These are phyloP conservation scores for Xylaria hypoxylon DNA, from an alignment of 2,329 filamentous ascomycete genomes.

Conservation along the genomic window DNA sequence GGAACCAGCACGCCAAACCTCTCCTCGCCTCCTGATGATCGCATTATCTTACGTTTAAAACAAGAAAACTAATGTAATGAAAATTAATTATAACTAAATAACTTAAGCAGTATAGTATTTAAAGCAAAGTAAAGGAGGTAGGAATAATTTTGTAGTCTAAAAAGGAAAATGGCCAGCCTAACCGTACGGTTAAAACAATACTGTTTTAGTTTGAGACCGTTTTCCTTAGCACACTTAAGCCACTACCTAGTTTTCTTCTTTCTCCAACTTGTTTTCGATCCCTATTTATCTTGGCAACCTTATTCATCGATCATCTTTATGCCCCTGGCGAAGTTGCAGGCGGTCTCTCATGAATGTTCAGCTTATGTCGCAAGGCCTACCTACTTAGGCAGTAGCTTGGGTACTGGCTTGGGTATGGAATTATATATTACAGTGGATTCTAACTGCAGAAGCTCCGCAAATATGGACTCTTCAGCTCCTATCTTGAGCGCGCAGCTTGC, in stretches of 20 bases:
- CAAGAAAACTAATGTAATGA: too few species aligned
- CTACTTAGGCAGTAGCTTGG: too few species aligned
- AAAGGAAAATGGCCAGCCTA: neutral
- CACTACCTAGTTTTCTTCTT: neutral
- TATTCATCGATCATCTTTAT: constrained; percentile 15
- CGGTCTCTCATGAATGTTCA: neutral
- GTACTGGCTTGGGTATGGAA: constrained; percentile 3
- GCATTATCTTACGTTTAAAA: too few species aligned
- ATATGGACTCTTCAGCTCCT: neutral
- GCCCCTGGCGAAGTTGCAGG: neutral
- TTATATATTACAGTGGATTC: neutral
- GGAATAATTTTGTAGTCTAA: too few species aligned
- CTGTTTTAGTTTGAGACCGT: constrained; percentile 1
- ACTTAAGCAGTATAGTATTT: too few species aligned
- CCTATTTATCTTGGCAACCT: constrained; percentile 21
- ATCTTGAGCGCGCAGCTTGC: too few species aligned
- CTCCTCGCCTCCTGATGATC: too few species aligned
- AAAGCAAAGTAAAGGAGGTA: too few species aligned
- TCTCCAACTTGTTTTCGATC: constrained; percentile 16
- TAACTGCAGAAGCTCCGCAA: neutral
- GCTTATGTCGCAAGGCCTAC: constrained; percentile 9
- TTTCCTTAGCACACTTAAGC: constrained; percentile 16
- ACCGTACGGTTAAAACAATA: neutral
- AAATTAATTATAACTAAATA: too few species aligned
- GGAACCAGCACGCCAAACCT: too few species aligned